Evolutionary conservation across 768 basidiomycete genomes (phyloP).

Genomic region (Krasilnikovozyma curviuscula): DNA sequence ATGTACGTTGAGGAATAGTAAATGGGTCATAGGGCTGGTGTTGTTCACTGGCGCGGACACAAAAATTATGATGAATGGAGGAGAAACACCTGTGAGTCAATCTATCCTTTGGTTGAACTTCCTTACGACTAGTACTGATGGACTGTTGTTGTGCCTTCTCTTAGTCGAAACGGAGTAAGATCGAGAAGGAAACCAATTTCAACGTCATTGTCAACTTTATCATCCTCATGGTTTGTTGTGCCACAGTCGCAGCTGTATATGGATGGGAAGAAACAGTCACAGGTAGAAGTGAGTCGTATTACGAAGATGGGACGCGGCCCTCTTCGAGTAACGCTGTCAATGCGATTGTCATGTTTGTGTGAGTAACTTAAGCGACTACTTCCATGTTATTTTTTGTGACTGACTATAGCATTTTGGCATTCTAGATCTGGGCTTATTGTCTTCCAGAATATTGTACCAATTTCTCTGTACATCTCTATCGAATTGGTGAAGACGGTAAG

Average conservation of each 20-base stretch:
- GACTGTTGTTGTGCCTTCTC: slow-evolving; percentile 36
- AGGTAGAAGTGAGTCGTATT: slow-evolving; percentile 50
- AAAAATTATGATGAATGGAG: slow-evolving; percentile 31
- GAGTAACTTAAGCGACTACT: slow-evolving; percentile 25
- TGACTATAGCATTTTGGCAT: background rate
- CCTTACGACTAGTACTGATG: background rate
- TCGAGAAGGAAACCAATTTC: slow-evolving; percentile 95
- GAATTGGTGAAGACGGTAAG: slow-evolving; percentile 80
- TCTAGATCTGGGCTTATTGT: slow-evolving; percentile 73
- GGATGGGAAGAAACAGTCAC: slow-evolving; percentile 45
- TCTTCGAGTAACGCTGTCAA: slow-evolving; percentile 46
- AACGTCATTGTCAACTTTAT: slow-evolving; percentile 89
- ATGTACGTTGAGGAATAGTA: slow-evolving; percentile 69
- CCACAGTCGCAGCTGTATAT: slow-evolving; percentile 29
- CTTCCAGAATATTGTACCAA: slow-evolving; percentile 93
- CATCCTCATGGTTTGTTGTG: slow-evolving; percentile 55
- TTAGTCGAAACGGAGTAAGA: slow-evolving; percentile 90
- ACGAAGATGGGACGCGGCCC: slow-evolving; percentile 47
- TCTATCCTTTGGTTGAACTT: background rate
- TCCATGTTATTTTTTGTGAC: background rate
- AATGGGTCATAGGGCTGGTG: slow-evolving; percentile 86
- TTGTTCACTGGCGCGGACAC: slow-evolving; percentile 74
- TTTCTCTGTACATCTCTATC: slow-evolving; percentile 90
- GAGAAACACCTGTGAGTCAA: slow-evolving; percentile 7
- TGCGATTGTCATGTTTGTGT: slow-evolving; percentile 79